Conservation (phyloP, 495 filamentous ascomycete genomes). For the Aspergillus bertholletiae region DNA sequence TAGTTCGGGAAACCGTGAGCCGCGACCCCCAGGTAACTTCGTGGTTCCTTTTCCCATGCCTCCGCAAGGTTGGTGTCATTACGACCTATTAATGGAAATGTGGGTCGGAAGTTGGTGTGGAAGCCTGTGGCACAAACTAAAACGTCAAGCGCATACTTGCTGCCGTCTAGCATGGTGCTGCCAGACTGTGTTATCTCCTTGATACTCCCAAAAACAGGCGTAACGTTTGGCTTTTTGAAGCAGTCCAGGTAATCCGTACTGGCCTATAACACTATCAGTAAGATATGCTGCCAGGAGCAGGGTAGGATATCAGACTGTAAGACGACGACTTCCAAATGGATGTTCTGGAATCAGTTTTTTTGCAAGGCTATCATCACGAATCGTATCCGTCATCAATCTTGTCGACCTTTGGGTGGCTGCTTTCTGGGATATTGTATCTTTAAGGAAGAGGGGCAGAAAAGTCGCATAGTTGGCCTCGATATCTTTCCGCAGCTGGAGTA, state of each 20-base stretch:
- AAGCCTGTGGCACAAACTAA: slow-evolving; percentile 48
- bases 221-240: slow-evolving; percentile 30
- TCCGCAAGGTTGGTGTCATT: slow-evolving; percentile 43
- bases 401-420: not conserved
- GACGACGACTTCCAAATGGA: slow-evolving; percentile 35
- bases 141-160: slow-evolving; percentile 22
- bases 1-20: slow-evolving; percentile 62
- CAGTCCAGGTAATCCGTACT: slow-evolving; percentile 32
- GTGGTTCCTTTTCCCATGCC: slow-evolving; percentile 47
- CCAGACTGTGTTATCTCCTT: slow-evolving; percentile 26
- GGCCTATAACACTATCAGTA: slow-evolving; percentile 17
- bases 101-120: slow-evolving; percentile 37
- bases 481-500: not conserved
- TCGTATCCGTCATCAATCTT: not conserved
- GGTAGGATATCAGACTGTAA: slow-evolving; percentile 11
- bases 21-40: slow-evolving; percentile 55
- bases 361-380: slow-evolving; percentile 9
- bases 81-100: slow-evolving; percentile 43
- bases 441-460: not conserved
- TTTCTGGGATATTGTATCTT: not conserved
- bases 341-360: slow-evolving; percentile 23
- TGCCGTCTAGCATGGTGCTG: slow-evolving; percentile 35
- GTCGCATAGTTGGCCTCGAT: not conserved
- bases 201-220: slow-evolving; percentile 25
- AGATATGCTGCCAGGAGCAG: not conserved